A percentile compares a stretch with the other conserved stretches of the same genome.
phyloP scores from a whole-genome alignment of 805 yeast species.

The Pichia kluyveri region DNA sequence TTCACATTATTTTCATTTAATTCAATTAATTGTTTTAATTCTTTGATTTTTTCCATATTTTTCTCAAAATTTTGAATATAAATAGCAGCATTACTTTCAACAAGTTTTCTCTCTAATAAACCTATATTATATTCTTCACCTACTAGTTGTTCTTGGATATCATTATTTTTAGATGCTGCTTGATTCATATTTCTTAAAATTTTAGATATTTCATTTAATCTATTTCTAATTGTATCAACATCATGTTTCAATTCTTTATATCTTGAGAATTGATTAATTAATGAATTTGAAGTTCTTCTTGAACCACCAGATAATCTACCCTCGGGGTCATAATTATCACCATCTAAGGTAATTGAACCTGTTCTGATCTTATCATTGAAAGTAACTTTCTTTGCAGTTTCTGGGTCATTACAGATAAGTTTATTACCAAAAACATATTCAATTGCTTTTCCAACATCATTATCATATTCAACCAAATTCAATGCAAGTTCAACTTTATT shows the following conservation, averaged over 20 bases:
- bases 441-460: constrained; percentile 72
- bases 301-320: constrained; percentile 97
- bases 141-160: constrained; percentile 50
- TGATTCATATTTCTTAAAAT: constrained; percentile 35
- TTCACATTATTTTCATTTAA: constrained; percentile 30
- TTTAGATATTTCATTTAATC: constrained; percentile 31
- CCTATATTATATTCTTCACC: constrained; percentile 51
- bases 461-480: constrained; percentile 66
- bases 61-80: constrained; percentile 34
- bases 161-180: constrained; percentile 40
- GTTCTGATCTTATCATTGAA: constrained; percentile 74
- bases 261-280: constrained; percentile 57
- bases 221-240: constrained; percentile 29
- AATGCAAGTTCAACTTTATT: constrained; percentile 85
- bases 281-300: constrained; percentile 47
- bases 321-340: constrained; percentile 92
- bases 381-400: constrained; percentile 81
- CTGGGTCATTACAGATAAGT: constrained; percentile 80
- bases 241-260: constrained; percentile 37
- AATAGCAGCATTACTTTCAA: constrained; percentile 46
- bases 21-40: constrained; percentile 37
- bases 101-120: constrained; percentile 44
- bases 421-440: constrained; percentile 85
- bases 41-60: constrained; percentile 23
- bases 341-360: constrained; percentile 81